Evolutionary conservation across 2,329 filamentous ascomycete species (phyloP), one percentile per base, ranked within the genome.

Genomic region (Colletotrichum sp.): DNA sequence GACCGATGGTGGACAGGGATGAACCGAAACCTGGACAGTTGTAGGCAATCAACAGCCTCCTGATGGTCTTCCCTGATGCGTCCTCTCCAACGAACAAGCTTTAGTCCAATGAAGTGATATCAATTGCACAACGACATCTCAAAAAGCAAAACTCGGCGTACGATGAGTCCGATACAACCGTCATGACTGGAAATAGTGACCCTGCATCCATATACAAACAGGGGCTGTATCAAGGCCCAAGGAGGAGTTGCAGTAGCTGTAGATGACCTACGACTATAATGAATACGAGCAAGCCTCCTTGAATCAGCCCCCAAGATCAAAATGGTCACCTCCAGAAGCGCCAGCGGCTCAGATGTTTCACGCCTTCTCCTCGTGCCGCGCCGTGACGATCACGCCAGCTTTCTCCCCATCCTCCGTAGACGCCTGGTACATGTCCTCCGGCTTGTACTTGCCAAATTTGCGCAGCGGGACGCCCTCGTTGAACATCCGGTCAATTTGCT

Each of bases 401-500:
- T 71, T 75, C 15, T 75, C 61, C 6, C 52, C 55, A 27, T 75
- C 68, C 2, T 71, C 52, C 1, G 7, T 15, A 13, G 28, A 30
- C 48, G 34, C 67, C 67, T 74, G 67, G 2, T 71, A 70, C 34
- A 71, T 60, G 4, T 74, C 71, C 13, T 71, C 71, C 0, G 60
- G 32, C 30, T 66, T 71, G 48, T 71, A 74, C 18, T 61, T 66
- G 16, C 52, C 79, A 58, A 81, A 80, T 55, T 79, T 78, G 25
- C 77, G 68, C 13, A 81, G 72, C 6, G 60, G 66, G 16, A 74
- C 34, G 6, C 67, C 68, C 52, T 75, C 67, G 22, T 80, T 77
- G 55, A 81, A 79, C 34, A 79, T 48, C 52, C 78, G 70, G 71
- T 81, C 79, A 25, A 81, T 76, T 56, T 81, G 79, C 65, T 81